These are phyloP conservation scores for Cordyceps cicadae DNA, from an alignment of 2,329 filamentous ascomycete genomes.

Conservation along the genomic window DNA sequence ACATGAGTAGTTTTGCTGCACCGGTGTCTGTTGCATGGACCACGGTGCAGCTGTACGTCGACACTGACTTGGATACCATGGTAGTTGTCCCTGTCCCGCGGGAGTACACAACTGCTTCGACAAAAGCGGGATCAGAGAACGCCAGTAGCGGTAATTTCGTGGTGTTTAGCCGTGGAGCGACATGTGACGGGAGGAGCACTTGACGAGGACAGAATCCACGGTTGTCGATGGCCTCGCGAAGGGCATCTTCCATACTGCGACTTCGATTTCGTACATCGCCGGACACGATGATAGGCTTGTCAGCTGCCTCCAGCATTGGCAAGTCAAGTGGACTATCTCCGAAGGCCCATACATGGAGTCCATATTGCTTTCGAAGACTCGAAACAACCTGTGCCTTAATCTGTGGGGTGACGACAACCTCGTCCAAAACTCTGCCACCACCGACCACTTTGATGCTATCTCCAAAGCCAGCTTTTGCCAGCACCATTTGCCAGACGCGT, in stretches of 20 bases:
- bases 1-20: constrained; percentile 43
- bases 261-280: constrained; percentile 39
- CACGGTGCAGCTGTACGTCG: not conserved
- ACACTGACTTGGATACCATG: not conserved
- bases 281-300: constrained; percentile 48
- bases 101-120: not conserved
- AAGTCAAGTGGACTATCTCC: constrained; percentile 54
- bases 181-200: constrained; percentile 32
- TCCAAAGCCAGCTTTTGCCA: constrained; percentile 35
- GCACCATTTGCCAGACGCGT: constrained; percentile 46
- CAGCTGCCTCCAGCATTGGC: constrained; percentile 44
- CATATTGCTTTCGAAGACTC: constrained; percentile 26
- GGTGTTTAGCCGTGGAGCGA: constrained; percentile 33
- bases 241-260: constrained; percentile 40
- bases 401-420: constrained; percentile 40
- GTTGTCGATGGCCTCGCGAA: constrained; percentile 34
- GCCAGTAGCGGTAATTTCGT: constrained; percentile 29
- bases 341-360: constrained; percentile 46
- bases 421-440: constrained; percentile 37
- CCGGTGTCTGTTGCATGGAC: constrained; percentile 35
- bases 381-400: constrained; percentile 42
- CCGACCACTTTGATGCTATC: constrained; percentile 43
- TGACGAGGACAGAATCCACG: constrained; percentile 36
- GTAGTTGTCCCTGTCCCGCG: not conserved
- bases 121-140: not conserved